Percentiles rank a stretch among this genome's conserved stretches.
phyloP scores from a whole-genome alignment of 1,284 basidiomycete species.

The Moesziomyces sp. region DNA sequence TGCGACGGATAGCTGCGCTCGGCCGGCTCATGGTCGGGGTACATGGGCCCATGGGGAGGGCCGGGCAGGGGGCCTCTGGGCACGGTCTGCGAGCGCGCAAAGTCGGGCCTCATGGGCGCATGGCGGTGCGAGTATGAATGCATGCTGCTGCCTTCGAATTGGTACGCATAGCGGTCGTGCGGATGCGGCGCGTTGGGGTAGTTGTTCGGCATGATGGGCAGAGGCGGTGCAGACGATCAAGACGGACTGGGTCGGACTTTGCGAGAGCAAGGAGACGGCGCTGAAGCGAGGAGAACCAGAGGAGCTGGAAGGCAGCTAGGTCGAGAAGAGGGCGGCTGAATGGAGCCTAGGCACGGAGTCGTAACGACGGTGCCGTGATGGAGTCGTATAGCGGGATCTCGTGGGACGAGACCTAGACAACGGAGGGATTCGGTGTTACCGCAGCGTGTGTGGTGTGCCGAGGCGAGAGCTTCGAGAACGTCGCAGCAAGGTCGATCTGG shows the following conservation, averaged over 20 bases:
- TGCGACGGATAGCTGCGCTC: slow-evolving; percentile 32
- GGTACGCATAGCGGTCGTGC: slow-evolving; percentile 26
- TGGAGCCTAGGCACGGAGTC: slow-evolving; percentile 21
- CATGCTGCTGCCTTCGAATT: slow-evolving; percentile 19
- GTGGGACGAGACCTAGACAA: slow-evolving; percentile 5
- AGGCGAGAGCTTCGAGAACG: not conserved
- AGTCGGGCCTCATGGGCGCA: slow-evolving; percentile 25
- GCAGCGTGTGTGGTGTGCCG: not conserved
- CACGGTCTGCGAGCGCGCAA: slow-evolving; percentile 35
- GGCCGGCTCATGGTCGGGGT: slow-evolving; percentile 21
- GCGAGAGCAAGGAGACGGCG: not conserved
- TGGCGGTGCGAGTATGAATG: slow-evolving; percentile 22
- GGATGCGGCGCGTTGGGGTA: slow-evolving; percentile 23
- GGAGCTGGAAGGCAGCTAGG: slow-evolving; percentile 1
- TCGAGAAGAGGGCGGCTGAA: slow-evolving; percentile 26
- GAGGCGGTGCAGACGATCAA: not conserved
- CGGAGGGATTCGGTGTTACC: slow-evolving; percentile 3
- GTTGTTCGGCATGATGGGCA: slow-evolving; percentile 15
- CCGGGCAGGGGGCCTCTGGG: slow-evolving; percentile 29
- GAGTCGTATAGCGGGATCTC: not conserved
- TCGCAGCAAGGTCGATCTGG: not conserved
- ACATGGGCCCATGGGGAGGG: slow-evolving; percentile 39
- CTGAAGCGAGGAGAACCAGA: not conserved
- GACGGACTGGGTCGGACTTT: not conserved
- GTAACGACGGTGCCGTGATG: slow-evolving; percentile 9